These are phyloP conservation scores for Lactarius deliciosus DNA, from an alignment of 768 basidiomycete species.

Conservation along the genomic window DNA sequence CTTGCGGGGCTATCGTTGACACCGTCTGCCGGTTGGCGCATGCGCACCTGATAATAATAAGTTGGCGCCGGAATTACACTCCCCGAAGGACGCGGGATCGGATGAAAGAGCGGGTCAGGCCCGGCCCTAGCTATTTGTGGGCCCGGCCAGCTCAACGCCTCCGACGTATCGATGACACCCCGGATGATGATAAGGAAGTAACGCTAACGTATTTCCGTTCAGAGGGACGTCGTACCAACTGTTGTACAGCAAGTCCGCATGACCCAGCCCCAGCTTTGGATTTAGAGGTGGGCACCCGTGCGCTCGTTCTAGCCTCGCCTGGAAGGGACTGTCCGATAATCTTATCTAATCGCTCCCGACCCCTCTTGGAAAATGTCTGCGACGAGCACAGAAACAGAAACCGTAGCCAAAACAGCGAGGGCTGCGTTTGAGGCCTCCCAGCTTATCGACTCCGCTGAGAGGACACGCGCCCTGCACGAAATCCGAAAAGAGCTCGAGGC, in stretches of 20 bases:
- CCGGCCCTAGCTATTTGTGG: no score
- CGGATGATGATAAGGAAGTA: no score
- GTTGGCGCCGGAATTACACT: no score
- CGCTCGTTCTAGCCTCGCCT: not conserved
- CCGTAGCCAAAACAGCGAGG: conserved; percentile 78
- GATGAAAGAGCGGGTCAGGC: no score
- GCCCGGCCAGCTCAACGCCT: no score
- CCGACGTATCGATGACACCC: no score
- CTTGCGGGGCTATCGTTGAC: not conserved
- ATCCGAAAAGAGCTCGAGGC: conserved; percentile 67
- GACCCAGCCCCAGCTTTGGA: no score
- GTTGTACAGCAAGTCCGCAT: no score
- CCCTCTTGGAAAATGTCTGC: conserved; percentile 2
- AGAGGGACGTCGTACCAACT: no score
- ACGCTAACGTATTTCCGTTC: no score
- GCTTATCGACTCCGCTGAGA: conserved; percentile 64
- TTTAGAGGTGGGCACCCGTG: not conserved
- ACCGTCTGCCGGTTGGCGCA: not conserved
- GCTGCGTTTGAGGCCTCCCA: conserved; percentile 86
- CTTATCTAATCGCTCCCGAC: conserved; percentile 3
- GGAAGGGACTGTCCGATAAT: not conserved
- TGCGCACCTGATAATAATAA: no score
- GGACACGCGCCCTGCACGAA: conserved; percentile 66
- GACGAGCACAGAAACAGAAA: conserved; percentile 39
- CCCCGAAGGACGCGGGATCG: no score